These are phyloP conservation scores for Pugionium cornutum DNA, from an alignment of 345 rosid genomes.

Conservation along the genomic window DNA sequence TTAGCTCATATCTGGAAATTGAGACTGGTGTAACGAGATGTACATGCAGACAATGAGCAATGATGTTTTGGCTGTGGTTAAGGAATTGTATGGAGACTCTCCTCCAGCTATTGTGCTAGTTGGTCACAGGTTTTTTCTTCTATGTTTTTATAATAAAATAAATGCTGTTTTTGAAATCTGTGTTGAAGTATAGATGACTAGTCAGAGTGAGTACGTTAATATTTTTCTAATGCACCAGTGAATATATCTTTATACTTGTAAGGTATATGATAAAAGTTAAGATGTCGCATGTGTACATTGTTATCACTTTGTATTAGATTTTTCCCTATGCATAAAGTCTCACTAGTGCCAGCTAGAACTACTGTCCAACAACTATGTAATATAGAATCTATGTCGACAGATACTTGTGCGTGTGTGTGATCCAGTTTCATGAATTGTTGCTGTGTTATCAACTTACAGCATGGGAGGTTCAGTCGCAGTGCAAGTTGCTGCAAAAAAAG, in stretches of 20 bases:
- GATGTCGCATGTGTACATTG: not conserved
- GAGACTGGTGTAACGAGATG: slow-evolving; percentile 20
- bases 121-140: slow-evolving; percentile 76
- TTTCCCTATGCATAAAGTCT: not conserved
- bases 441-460: slow-evolving; percentile 45
- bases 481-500: slow-evolving; percentile 88
- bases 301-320: slow-evolving; percentile 4
- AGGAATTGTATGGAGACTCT: slow-evolving; percentile 79
- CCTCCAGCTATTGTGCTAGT: slow-evolving; percentile 91
- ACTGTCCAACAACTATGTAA: not conserved
- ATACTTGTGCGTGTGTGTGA: not conserved
- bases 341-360: not conserved
- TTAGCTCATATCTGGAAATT: not conserved
- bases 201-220: not conserved
- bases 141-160: not conserved
- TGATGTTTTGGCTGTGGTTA: slow-evolving; percentile 77
- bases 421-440: slow-evolving; percentile 14
- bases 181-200: not conserved
- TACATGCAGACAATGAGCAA: slow-evolving; percentile 84
- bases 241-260: not conserved
- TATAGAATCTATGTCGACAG: not conserved
- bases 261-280: not conserved
- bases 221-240: not conserved
- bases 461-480: slow-evolving; percentile 98
- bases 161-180: slow-evolving; percentile 4